Percentiles rank a stretch among this genome's conserved stretches.
These are phyloP conservation scores for Neurospora pannonica DNA, from an alignment of 495 filamentous ascomycete species.

Conservation along the genomic window DNA sequence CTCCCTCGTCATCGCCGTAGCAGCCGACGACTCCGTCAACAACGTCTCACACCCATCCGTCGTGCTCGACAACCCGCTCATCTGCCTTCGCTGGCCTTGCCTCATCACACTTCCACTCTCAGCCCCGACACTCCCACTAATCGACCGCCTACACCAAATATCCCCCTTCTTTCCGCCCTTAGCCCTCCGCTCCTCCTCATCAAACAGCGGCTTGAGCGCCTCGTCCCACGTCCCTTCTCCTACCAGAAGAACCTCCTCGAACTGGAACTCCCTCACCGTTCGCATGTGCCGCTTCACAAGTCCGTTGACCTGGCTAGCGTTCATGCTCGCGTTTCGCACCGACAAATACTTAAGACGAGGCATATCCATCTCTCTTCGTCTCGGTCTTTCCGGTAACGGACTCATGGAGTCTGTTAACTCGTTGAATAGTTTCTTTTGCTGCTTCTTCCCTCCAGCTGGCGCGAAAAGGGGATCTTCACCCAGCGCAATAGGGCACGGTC, in stretches of 20 bases:
- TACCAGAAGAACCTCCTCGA: slow-evolving; percentile 57
- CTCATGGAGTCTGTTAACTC: slow-evolving; percentile 47
- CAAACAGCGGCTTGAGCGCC: slow-evolving; percentile 56
- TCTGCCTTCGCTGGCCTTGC: neutral
- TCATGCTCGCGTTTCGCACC: slow-evolving; percentile 56
- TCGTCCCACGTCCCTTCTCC: slow-evolving; percentile 62
- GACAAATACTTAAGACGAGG: slow-evolving; percentile 50
- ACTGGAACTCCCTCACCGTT: slow-evolving; percentile 60
- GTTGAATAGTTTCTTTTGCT: slow-evolving; percentile 40
- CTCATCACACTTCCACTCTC: slow-evolving; percentile 7
- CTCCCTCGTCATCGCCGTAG: slow-evolving; percentile 29
- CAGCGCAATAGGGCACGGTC: slow-evolving; percentile 57
- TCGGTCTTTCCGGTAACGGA: slow-evolving; percentile 34
- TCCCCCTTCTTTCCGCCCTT: slow-evolving; percentile 12
- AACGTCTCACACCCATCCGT: slow-evolving; percentile 15
- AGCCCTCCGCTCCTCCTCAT: slow-evolving; percentile 4
- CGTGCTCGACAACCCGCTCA: neutral
- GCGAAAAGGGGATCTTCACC: slow-evolving; percentile 51
- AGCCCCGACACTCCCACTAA: slow-evolving; percentile 4
- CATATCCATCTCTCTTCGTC: slow-evolving; percentile 44
- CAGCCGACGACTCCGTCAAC: slow-evolving; percentile 31
- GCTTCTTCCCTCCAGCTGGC: slow-evolving; percentile 28
- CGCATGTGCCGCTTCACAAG: slow-evolving; percentile 52
- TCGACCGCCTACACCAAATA: slow-evolving; percentile 34
- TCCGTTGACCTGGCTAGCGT: slow-evolving; percentile 53